Base-by-base conservation (phyloP, 805 yeast genomes). In the Candida ponderosae region DNA sequence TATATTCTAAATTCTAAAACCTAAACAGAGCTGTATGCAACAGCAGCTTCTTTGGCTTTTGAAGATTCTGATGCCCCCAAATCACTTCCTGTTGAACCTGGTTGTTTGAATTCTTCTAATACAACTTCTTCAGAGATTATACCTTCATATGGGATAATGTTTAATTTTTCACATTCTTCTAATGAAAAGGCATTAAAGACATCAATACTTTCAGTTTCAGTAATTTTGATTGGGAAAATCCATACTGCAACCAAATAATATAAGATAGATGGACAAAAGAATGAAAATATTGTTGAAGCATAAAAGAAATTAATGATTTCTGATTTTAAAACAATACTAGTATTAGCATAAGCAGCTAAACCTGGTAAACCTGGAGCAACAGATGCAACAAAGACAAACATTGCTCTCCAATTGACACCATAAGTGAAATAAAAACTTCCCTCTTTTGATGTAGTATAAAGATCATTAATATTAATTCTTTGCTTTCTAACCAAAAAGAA, bases 321-420 rank as follows among this genome's bases (percentile, higher is more conserved):
- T 0, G 46, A 38, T 32, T 44, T 44, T 27, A 59, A 36, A 1
- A 26, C 17, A 20, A 59, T 46, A 16, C 32, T 40, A 1, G 59
- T 36, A 34, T 53, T 53, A 4, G 63, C 60, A 19, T 48, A 51
- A 16, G 55, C 40, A 9, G 60, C 59, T 41, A 63, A 42, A 7
- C 70, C 69, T 1, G 70, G 69, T 9, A 65, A 42, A 16, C 63
- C 63, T 4, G 67, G 68, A n/a, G 53, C 54, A 26, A 58, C 51
- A 15, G 56, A 29, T 1, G 58, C 53, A 23, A 50, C 9, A 44
- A 57, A 60, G 2, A 51, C 54, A 33, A 48, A 31, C 5, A 59
- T 16, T 13, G 53, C 54, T 40, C 59, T 47, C 45, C 50, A 53
- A 38, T 61, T 58, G 36, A 56, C 40, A 23, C 67, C 67, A n/a